phyloP scores from a whole-genome alignment of 2,329 filamentous ascomycete species.

The Ophiostoma sp. region DNA sequence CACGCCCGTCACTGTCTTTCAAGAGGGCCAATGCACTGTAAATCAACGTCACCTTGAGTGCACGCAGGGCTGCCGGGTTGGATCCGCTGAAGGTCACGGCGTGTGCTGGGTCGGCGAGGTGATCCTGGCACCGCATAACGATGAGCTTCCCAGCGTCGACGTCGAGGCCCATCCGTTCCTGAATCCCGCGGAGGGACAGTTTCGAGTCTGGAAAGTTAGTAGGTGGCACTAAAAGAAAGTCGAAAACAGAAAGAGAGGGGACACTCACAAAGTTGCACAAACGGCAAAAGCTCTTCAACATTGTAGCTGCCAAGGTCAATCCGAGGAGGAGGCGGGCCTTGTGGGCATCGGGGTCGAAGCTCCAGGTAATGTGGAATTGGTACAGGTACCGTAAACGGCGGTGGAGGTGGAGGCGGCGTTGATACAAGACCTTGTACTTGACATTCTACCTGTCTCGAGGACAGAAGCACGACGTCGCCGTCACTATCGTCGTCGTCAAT shows the following conservation, averaged over 20 bases:
- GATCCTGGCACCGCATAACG: slow-evolving; percentile 13
- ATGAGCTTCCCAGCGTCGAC: slow-evolving; percentile 10
- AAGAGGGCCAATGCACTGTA: slow-evolving; percentile 24
- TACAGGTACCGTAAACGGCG: neutral
- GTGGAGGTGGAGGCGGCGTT: neutral
- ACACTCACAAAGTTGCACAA: slow-evolving; percentile 27
- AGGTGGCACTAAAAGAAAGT: neutral
- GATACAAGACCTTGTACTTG: slow-evolving; percentile 9
- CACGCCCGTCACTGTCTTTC: neutral
- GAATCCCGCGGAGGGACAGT: slow-evolving; percentile 20
- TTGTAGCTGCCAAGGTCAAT: slow-evolving; percentile 24
- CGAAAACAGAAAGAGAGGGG: neutral
- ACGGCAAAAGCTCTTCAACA: slow-evolving; percentile 28
- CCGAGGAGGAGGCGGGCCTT: slow-evolving; percentile 24
- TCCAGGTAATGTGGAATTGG: slow-evolving; percentile 27
- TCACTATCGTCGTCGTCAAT: neutral
- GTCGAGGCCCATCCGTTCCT: slow-evolving; percentile 24
- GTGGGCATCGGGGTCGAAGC: slow-evolving; percentile 29
- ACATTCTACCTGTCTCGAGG: slow-evolving; percentile 2
- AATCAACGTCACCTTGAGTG: slow-evolving; percentile 27
- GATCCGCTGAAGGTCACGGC: slow-evolving; percentile 20
- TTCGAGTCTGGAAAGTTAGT: slow-evolving; percentile 21
- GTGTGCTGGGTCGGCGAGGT: slow-evolving; percentile 21
- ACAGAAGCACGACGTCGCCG: slow-evolving; percentile 12
- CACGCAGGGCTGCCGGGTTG: slow-evolving; percentile 25